phyloP scores from a whole-genome alignment of 495 filamentous ascomycete species.

The Podospora australis region DNA sequence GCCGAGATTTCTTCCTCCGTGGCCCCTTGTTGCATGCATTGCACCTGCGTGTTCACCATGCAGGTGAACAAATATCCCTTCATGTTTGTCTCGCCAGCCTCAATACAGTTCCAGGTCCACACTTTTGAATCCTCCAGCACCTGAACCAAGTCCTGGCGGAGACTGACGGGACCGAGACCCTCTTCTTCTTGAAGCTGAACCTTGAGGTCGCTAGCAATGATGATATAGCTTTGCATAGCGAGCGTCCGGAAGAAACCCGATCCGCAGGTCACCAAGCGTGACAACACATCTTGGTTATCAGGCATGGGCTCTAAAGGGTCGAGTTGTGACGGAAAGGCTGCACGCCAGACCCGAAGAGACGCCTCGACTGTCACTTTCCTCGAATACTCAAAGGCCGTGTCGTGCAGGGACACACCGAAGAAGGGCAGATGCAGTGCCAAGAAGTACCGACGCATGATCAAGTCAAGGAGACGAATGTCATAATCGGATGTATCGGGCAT shows the following conservation, averaged over 20 bases:
- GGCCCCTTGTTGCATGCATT: slow-evolving; percentile 35
- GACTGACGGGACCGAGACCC: slow-evolving; percentile 2
- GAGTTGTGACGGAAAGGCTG: slow-evolving; percentile 25
- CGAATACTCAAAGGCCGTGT: slow-evolving; percentile 45
- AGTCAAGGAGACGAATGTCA: slow-evolving; percentile 33
- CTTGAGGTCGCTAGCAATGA: slow-evolving; percentile 44
- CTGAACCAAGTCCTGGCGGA: slow-evolving; percentile 43
- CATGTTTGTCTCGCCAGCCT: slow-evolving; percentile 51
- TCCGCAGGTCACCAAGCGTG: slow-evolving; percentile 14
- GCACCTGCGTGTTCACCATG: slow-evolving; percentile 38
- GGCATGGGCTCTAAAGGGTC: no score
- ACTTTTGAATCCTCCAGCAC: slow-evolving; percentile 40
- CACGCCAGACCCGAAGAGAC: slow-evolving; percentile 44
- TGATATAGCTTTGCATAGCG: slow-evolving; percentile 34
- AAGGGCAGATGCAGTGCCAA: slow-evolving; percentile 46
- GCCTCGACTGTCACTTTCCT: slow-evolving; percentile 43
- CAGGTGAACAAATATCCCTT: slow-evolving; percentile 46
- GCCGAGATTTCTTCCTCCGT: slow-evolving; percentile 25
- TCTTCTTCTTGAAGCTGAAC: slow-evolving; percentile 47
- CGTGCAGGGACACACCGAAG: slow-evolving; percentile 24
- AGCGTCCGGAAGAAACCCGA: slow-evolving; percentile 37
- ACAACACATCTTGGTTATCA: background rate
- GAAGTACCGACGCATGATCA: slow-evolving; percentile 41
- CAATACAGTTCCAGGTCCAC: slow-evolving; percentile 37
- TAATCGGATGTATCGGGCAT: no score